phyloP scores from a whole-genome alignment of 148 eudicot species.

The Rhododendron simsii region DNA sequence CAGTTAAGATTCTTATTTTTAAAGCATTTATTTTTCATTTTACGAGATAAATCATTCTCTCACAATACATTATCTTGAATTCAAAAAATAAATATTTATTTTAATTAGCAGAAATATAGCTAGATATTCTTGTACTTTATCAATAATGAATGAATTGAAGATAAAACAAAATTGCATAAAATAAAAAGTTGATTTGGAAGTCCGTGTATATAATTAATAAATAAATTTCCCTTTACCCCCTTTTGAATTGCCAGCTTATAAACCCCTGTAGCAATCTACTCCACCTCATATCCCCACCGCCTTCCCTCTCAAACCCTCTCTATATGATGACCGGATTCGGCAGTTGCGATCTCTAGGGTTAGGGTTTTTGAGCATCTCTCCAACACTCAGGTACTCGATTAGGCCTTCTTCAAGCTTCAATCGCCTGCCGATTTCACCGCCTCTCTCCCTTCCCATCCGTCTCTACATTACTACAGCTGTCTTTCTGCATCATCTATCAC shows the following conservation, averaged over 20 bases:
- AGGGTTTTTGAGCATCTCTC: not conserved
- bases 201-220: too few species aligned
- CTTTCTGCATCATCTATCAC: not conserved
- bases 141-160: too few species aligned
- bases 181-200: too few species aligned
- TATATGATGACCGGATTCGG: not conserved
- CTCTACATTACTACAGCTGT: not conserved
- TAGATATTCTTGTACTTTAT: too few species aligned
- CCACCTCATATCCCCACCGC: not conserved
- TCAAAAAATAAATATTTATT: too few species aligned
- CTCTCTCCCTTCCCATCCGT: not conserved
- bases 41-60: too few species aligned
- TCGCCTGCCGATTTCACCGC: not conserved
- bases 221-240: not conserved
- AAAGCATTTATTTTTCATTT: too few species aligned
- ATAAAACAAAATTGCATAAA: too few species aligned
- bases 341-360: not conserved
- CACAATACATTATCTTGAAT: too few species aligned
- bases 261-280: not conserved
- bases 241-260: not conserved
- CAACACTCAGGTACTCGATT: not conserved
- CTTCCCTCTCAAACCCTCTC: not conserved
- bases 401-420: not conserved
- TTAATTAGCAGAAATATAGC: too few species aligned
- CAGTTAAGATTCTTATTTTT: too few species aligned